Percentiles rank a stretch among this genome's conserved stretches.
Conservation (phyloP, 371 early-diverging fungal species). For the Paraphysoderma sedebokerense region DNA sequence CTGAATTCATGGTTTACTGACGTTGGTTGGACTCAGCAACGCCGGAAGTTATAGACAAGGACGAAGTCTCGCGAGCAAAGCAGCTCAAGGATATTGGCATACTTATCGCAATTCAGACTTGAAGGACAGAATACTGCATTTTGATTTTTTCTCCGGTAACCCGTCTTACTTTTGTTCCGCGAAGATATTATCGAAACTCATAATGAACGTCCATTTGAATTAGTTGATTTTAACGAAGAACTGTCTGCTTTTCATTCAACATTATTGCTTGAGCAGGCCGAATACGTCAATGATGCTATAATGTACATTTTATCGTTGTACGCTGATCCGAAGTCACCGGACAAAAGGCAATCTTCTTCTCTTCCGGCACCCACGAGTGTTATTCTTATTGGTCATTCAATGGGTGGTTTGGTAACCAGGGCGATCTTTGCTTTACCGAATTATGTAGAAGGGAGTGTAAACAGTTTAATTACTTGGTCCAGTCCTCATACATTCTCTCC, state of each 20-base stretch:
- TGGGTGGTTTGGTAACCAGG: constrained; percentile 92
- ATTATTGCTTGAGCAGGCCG: constrained; percentile 66
- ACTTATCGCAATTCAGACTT: constrained; percentile 3
- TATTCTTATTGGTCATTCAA: constrained; percentile 79
- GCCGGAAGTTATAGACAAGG: constrained; percentile 11
- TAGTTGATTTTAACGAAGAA: constrained; percentile 82
- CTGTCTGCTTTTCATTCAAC: constrained; percentile 71
- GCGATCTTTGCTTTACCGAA: constrained; percentile 53
- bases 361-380: too few species aligned
- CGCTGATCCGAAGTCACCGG: too few species aligned
- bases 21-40: constrained; percentile 28
- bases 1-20: constrained; percentile 43
- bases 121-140: constrained; percentile 16
- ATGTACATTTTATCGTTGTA: constrained; percentile 59
- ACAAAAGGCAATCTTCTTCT: too few species aligned
- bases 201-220: neutral
- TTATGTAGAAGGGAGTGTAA: constrained; percentile 53
- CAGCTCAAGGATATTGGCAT: constrained; percentile 5
- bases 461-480: constrained; percentile 72
- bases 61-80: constrained; percentile 12
- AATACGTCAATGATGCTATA: constrained; percentile 49
- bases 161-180: neutral
- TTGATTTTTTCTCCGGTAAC: constrained; percentile 75
- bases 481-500: constrained; percentile 82
- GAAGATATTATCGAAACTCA: constrained; percentile 1